Evolutionary conservation across 2,329 filamentous ascomycete species (phyloP), one percentile per base, ranked within the genome.

Genomic region (Zymoseptoria ardabiliae): DNA sequence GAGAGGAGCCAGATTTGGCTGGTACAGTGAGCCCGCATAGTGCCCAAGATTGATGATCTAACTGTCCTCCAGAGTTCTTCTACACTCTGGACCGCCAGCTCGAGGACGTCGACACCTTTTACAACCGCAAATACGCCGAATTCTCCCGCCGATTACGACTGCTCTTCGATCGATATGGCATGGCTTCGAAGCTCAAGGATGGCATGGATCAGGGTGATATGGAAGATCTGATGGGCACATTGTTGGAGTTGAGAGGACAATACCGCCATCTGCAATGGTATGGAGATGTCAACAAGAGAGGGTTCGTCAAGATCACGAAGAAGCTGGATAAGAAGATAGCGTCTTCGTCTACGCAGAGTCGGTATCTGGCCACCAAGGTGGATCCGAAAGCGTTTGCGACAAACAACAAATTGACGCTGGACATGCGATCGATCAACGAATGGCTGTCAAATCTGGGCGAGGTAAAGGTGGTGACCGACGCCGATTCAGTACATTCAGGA

Each of bases 261-360:
- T 77, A 97, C 66, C 84, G 94, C 61, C 97, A 97, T 70, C 79
- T 99, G 56, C 90, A 96, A 74, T 97, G 92, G 92, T 99, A 97
- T 72, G 93, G 92, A 54, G 93, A 97, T 76, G 93, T 97, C 70
- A 99, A 99, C 74, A 85, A 92, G 56, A 83, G 90, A 64, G 94
- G 94, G 1, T 99, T 99, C 70, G 85, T 95, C 73, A 99, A 99
- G 78, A 99, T 99, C 74, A 96, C 94, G 55, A 99, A 99, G 79
- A 99, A 99, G 76, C 79, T 97, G 52, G 94, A 99, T 76, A 99
- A 99, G 78, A 97, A 96, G 77, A 84, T 97, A 2, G 82, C 84
- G 52, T 84, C 86, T 3, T 83, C 86, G 55, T 63, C 66, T 10
- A 87, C 90, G 0, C 92, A 97, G 77, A 86, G 90, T 71, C 85